These are phyloP conservation scores for Eleusine indica DNA, from an alignment of 176 grass and related monocot genomes.

Conservation along the genomic window DNA sequence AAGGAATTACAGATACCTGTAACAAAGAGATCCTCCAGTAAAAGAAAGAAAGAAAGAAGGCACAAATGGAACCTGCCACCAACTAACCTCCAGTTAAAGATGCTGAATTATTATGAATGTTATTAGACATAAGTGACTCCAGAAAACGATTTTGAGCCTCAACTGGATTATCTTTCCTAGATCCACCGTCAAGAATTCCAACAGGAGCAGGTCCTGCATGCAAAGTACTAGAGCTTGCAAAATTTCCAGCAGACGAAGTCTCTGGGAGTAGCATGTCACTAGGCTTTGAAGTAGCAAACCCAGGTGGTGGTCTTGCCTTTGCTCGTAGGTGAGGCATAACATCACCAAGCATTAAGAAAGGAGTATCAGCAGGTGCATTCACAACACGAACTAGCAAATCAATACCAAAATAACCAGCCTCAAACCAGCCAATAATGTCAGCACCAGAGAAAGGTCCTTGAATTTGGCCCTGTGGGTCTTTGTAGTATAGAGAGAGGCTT, in stretches of 20 bases:
- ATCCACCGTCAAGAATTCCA: constrained; percentile 51
- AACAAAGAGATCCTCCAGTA: constrained; percentile 7
- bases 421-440: constrained; percentile 94
- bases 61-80: constrained; percentile 26
- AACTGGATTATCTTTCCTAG: constrained; percentile 51
- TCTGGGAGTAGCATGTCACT: constrained; percentile 55
- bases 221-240: constrained; percentile 49
- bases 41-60: constrained; percentile 13
- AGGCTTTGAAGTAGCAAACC: constrained; percentile 67
- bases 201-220: constrained; percentile 54
- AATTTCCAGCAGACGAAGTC: constrained; percentile 42
- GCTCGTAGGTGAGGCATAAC: constrained; percentile 93
- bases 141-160: constrained; percentile 87
- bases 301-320: constrained; percentile 92
- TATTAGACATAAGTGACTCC: constrained; percentile 93
- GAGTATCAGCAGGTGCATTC: constrained; percentile 66
- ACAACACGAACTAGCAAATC: constrained; percentile 79
- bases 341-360: constrained; percentile 93
- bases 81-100: constrained; percentile 73
- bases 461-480: constrained; percentile 91
- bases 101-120: constrained; percentile 35
- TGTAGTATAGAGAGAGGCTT: constrained; percentile 84
- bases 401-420: constrained; percentile 95
- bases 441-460: constrained; percentile 97
- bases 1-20: constrained; percentile 17